Evolutionary conservation across 2,329 filamentous ascomycete species (phyloP).

Genomic region (Plenodomus lindquistii): DNA sequence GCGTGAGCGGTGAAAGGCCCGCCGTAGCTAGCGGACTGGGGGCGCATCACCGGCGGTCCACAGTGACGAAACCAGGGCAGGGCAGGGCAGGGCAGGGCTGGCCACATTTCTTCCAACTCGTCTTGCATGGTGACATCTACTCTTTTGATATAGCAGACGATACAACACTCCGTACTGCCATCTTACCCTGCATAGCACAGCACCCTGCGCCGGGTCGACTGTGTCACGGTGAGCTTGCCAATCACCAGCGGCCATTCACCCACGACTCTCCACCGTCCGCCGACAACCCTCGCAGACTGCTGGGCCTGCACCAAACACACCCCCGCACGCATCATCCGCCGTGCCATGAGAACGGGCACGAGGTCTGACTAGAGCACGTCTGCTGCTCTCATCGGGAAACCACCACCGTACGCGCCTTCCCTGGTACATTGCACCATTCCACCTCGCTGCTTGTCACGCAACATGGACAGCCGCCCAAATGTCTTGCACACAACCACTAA

Average conservation of each 20-base stretch:
- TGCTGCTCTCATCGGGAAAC: constrained; percentile 11
- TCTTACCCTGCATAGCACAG: no score
- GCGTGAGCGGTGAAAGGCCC: constrained; percentile 7
- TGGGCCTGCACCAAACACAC: constrained; percentile 2
- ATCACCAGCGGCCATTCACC: constrained; percentile 34
- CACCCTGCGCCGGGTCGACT: not conserved
- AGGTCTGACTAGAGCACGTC: constrained; percentile 15
- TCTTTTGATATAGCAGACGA: no score
- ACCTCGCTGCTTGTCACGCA: not conserved
- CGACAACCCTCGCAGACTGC: constrained; percentile 1
- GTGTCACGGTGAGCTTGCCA: constrained; percentile 31
- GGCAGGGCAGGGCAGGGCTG: not conserved
- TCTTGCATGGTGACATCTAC: not conserved
- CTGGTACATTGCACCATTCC: constrained; percentile 2
- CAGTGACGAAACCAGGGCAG: constrained; percentile 28
- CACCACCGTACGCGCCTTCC: constrained; percentile 25
- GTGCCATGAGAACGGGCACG: constrained; percentile 33
- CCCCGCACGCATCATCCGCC: constrained; percentile 18
- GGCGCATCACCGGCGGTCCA: constrained; percentile 8
- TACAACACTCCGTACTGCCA: no score
- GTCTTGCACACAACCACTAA: constrained; percentile 25
- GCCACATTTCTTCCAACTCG: not conserved
- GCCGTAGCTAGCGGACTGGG: constrained; percentile 26
- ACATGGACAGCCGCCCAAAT: constrained; percentile 8
- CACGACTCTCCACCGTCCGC: constrained; percentile 21